Conservation (phyloP, 2,329 filamentous ascomycete genomes). For the Fusarium torreyae region DNA sequence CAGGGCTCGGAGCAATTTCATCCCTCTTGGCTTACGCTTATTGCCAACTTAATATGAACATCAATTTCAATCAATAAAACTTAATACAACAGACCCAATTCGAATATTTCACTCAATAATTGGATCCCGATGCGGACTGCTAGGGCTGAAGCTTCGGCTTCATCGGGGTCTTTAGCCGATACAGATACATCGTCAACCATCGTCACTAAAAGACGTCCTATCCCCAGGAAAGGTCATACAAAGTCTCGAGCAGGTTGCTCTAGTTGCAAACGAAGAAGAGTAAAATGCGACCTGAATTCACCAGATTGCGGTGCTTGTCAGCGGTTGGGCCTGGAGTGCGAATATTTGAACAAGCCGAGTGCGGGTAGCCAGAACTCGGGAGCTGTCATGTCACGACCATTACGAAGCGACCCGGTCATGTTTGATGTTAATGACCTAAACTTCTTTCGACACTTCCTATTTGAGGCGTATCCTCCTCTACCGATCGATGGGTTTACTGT, state of each 20-base stretch:
- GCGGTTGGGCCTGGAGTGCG: conserved; percentile 56
- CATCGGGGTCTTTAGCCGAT: not conserved
- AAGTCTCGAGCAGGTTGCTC: conserved; percentile 55
- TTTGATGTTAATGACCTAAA: conserved; percentile 64
- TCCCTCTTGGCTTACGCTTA: conserved; percentile 24
- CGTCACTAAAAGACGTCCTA: conserved; percentile 48
- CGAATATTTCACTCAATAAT: too few species aligned
- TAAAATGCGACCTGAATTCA: conserved; percentile 60
- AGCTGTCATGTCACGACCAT: conserved; percentile 25
- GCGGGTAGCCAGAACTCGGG: not conserved
- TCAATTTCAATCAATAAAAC: not conserved
- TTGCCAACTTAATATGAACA: not conserved
- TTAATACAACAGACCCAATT: not conserved
- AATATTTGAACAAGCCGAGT: conserved; percentile 48
- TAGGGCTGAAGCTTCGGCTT: conserved; percentile 7
- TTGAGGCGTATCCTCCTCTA: conserved; percentile 60
- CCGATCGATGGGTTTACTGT: conserved; percentile 56
- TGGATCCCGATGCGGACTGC: not conserved
- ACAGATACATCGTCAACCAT: conserved; percentile 4
- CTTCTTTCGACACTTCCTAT: conserved; percentile 68
- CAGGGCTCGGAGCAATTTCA: conserved; percentile 26
- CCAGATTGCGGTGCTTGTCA: conserved; percentile 57
- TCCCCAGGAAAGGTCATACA: conserved; percentile 55
- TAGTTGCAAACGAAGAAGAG: conserved; percentile 57
- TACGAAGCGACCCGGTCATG: conserved; percentile 41